Conservation (phyloP, 2,329 filamentous ascomycete genomes). For the Arthrobotrys sinensis region DNA sequence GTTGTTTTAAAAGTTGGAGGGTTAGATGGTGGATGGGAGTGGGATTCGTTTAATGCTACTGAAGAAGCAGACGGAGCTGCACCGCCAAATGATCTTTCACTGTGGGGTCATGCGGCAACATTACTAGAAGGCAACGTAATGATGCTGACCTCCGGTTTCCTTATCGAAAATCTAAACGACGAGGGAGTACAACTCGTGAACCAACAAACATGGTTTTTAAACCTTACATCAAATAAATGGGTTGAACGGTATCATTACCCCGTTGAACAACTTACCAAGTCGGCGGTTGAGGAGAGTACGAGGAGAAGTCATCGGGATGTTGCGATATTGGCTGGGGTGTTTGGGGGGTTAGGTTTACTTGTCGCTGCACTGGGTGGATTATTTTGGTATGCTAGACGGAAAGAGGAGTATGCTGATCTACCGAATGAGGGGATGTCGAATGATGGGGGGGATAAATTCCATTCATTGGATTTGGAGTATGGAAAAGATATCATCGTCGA, state of each 20-base stretch:
- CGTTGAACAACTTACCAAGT: slow-evolving; percentile 19
- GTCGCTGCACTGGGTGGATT: slow-evolving; percentile 49
- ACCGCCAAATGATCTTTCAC: slow-evolving; percentile 67
- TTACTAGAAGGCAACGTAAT: slow-evolving; percentile 78
- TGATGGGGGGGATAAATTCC: slow-evolving; percentile 28
- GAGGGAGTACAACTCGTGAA: slow-evolving; percentile 66
- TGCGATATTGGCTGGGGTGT: slow-evolving; percentile 58
- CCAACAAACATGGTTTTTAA: slow-evolving; percentile 69
- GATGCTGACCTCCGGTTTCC: slow-evolving; percentile 77
- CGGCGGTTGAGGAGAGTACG: slow-evolving; percentile 33
- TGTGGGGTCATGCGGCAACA: slow-evolving; percentile 77
- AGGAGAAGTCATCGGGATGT: slow-evolving; percentile 48
- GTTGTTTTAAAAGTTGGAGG: slow-evolving; percentile 82
- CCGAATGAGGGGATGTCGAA: slow-evolving; percentile 23
- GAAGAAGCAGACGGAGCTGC: slow-evolving; percentile 66
- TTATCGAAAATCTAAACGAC: slow-evolving; percentile 68
- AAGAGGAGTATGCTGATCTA: slow-evolving; percentile 51
- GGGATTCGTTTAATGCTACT: slow-evolving; percentile 74
- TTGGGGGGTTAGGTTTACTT: slow-evolving; percentile 46
- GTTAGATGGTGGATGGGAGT: slow-evolving; percentile 82
- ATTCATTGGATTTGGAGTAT: slow-evolving; percentile 53
- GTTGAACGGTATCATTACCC: slow-evolving; percentile 56
- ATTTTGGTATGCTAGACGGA: slow-evolving; percentile 60
- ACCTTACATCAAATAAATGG: slow-evolving; percentile 75
- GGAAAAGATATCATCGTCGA: slow-evolving; percentile 36